Conservation (phyloP, 768 basidiomycete species). For the Tricholoma hemisulphureum region DNA sequence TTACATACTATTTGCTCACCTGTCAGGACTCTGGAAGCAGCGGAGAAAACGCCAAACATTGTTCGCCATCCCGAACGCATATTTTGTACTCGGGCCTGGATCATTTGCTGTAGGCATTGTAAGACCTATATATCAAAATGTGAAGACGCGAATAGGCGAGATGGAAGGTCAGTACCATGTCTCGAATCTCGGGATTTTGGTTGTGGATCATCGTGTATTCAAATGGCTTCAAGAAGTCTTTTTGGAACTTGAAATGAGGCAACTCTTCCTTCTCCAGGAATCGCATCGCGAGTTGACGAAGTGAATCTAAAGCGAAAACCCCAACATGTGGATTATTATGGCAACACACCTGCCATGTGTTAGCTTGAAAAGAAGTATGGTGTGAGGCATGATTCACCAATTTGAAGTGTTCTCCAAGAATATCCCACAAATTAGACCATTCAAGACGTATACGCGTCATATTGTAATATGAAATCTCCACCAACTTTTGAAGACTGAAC, state of each 20-base stretch:
- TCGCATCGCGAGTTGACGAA: conserved; percentile 96
- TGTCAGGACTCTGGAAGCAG: conserved; percentile 89
- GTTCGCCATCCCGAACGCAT: conserved; percentile 98
- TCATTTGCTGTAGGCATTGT: conserved; percentile 98
- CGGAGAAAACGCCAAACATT: conserved; percentile 98
- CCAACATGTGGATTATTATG: conserved; percentile 96
- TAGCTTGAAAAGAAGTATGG: not conserved
- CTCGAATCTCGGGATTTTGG: conserved; percentile 90
- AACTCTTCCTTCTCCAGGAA: conserved; percentile 99
- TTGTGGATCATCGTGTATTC: conserved; percentile 98
- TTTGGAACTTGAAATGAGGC: conserved; percentile 98
- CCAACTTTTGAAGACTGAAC: conserved; percentile 96
- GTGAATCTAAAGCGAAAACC: conserved; percentile 94
- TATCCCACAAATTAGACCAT: conserved; percentile 98
- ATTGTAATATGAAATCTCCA: conserved; percentile 99
- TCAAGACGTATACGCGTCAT: conserved; percentile 98
- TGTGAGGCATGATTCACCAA: conserved; percentile 53
- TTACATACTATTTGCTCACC: conserved; percentile 43
- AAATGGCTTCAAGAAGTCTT: conserved; percentile 97
- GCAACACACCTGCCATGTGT: conserved; percentile 78
- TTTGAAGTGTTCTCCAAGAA: conserved; percentile 97
- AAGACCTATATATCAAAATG: conserved; percentile 58
- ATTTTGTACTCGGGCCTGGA: conserved; percentile 91
- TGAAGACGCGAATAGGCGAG: not conserved
- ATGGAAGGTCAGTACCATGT: conserved; percentile 62